A percentile compares a stretch with the other conserved stretches of the same genome.
Conservation (phyloP, 1,284 basidiomycete species). For the Trametes versicolor region DNA sequence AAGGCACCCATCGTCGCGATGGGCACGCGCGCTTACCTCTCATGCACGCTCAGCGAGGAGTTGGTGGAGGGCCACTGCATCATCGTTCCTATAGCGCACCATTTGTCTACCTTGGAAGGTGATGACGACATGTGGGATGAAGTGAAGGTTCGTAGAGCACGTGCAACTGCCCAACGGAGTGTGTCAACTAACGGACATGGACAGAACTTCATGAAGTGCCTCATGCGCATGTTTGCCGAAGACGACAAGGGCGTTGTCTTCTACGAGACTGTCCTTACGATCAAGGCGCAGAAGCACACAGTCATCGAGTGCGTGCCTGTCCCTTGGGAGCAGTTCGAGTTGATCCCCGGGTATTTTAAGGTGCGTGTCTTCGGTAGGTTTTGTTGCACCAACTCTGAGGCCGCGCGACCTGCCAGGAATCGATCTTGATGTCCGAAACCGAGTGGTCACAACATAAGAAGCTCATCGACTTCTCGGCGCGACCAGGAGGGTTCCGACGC, state of each 20-base stretch:
- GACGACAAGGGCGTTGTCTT: conserved; percentile 93
- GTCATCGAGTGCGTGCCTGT: conserved; percentile 94
- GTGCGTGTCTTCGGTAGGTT: conserved; percentile 49
- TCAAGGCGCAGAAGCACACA: conserved; percentile 91
- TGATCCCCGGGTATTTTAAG: conserved; percentile 94
- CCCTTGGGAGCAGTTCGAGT: conserved; percentile 84
- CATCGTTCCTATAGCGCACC: conserved; percentile 96
- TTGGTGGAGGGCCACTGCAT: conserved; percentile 90
- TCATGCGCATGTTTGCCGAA: conserved; percentile 94
- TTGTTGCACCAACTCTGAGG: conserved; percentile 3
- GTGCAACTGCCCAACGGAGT: neutral
- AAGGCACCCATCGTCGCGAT: conserved; percentile 89
- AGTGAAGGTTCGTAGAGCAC: conserved; percentile 70
- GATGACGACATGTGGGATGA: conserved; percentile 99
- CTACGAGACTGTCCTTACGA: conserved; percentile 89
- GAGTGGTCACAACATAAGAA: conserved; percentile 99
- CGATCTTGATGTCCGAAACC: conserved; percentile 88
- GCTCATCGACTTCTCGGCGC: conserved; percentile 90
- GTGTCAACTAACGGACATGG: conserved; percentile 13
- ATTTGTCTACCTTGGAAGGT: conserved; percentile 89
- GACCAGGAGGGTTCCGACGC: conserved; percentile 90
- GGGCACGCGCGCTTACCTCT: conserved; percentile 91
- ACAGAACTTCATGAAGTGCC: conserved; percentile 99
- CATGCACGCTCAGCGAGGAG: conserved; percentile 88
- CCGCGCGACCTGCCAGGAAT: conserved; percentile 67